Percentiles rank a stretch among this genome's conserved stretches.
Evolutionary conservation across 805 yeast genomes (phyloP).

Genomic region (Saccharomycopsis selenospora): DNA sequence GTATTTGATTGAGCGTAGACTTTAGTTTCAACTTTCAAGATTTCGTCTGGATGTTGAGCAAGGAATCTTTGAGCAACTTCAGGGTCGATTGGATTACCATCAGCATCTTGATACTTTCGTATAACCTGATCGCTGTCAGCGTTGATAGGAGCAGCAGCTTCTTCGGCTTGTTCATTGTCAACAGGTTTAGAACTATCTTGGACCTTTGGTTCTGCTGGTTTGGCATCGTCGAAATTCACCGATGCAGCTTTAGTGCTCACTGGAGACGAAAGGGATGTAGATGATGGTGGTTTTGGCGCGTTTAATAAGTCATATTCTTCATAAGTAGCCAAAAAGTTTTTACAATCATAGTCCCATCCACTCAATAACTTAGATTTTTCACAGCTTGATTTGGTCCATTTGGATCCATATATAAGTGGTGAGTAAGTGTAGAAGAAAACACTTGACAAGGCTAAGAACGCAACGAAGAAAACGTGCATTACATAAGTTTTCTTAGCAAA

Average conservation of each 20-base stretch:
- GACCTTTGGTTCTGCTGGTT: neutral
- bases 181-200: neutral
- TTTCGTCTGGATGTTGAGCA: conserved; percentile 20
- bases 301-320: neutral
- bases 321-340: conserved; percentile 31
- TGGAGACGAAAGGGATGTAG: neutral
- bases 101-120: conserved; percentile 30
- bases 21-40: conserved; percentile 20
- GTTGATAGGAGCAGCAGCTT: neutral
- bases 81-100: conserved; percentile 32
- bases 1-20: neutral
- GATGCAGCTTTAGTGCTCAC: neutral
- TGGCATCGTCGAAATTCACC: neutral
- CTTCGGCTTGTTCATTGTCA: neutral
- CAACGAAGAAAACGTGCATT: conserved; percentile 39
- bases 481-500: conserved; percentile 36
- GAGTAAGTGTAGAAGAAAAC: conserved; percentile 54
- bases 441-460: conserved; percentile 43
- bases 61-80: conserved; percentile 26
- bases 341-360: conserved; percentile 89
- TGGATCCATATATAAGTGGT: conserved; percentile 69
- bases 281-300: conserved; percentile 1
- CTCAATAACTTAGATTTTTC: conserved; percentile 47
- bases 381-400: conserved; percentile 73
- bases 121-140: conserved; percentile 15